Base-by-base conservation (phyloP, 2,329 filamentous ascomycete species). In the Sporothrix luriei region DNA sequence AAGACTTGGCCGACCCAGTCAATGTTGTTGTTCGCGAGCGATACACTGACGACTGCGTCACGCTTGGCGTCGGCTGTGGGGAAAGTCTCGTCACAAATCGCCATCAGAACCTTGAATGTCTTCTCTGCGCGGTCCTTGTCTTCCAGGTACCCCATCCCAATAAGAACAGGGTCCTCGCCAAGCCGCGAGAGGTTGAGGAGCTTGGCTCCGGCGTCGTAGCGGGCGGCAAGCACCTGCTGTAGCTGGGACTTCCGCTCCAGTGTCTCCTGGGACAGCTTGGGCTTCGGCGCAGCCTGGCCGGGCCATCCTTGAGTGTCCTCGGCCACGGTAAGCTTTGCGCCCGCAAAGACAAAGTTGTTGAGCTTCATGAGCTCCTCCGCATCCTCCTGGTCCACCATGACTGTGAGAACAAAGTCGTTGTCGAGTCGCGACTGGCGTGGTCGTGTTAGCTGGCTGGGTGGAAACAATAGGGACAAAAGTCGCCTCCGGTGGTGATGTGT, bases 61-160 rank as follows among this genome's bases (percentile, higher is more conserved):
- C 88, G 86, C 78, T 94, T 94, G 65, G 90, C 89, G 71, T 90
- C 84, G 14, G 85, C 77, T 2, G 86, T 89, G 74, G 90, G 89
- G 81, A 97, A 97, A 21, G 90, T 85, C 71, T 87, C 82, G 68
- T 96, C 89, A 77, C 92, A 93, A 61, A 97, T 89, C 71, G 88
- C 88, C 91, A 98, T 97, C 72, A 98, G 84, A 1, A 92, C 94
- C 67, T 91, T 92, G 80, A 98, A 97, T 72, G 97, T 91, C 78
- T 97, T 99, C 73, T 91, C 87, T 59, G 91, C 88, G 1, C 89
- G 89, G 3, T 90, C 88, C 70, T 85, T 87, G 71, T 83, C 87
- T 72, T 88, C 86, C 77, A 97, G 93, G 75, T 94, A 91, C 49
- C 91, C 91, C 79, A 93, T 88, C 54, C 86, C 83, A 68, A 88